phyloP scores from a whole-genome alignment of 495 filamentous ascomycete genomes.

The Parathielavia hyrcaniae region DNA sequence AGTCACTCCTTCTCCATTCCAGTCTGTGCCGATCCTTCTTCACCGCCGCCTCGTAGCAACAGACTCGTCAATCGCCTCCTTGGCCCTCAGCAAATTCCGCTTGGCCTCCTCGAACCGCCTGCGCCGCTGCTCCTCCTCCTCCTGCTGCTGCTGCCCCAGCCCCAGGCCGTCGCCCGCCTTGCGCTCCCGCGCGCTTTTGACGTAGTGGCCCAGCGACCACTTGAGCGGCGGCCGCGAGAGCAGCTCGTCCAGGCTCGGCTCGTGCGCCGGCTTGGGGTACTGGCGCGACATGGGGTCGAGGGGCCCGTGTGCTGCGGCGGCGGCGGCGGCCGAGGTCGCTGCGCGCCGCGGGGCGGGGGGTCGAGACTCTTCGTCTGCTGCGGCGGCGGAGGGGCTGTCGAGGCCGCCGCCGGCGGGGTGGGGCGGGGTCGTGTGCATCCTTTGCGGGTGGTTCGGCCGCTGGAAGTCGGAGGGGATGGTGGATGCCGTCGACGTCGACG shows the following conservation, averaged over 20 bases:
- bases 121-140: slow-evolving; percentile 18
- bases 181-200: slow-evolving; percentile 31
- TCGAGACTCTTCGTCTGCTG: not conserved
- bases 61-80: slow-evolving; percentile 14
- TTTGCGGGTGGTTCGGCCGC: not conserved
- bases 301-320: too few relatives aligned
- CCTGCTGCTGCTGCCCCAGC: too few relatives aligned
- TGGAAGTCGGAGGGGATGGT: slow-evolving; percentile 11
- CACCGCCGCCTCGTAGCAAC: not conserved
- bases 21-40: not conserved
- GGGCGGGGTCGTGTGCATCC: slow-evolving; percentile 1
- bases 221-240: slow-evolving; percentile 35
- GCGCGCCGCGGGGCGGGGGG: slow-evolving; percentile 14
- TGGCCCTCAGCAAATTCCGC: slow-evolving; percentile 31
- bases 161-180: not conserved
- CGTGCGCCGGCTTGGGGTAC: slow-evolving; percentile 31
- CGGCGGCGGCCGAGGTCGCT: not conserved
- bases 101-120: slow-evolving; percentile 35
- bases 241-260: slow-evolving; percentile 37
- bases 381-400: too few relatives aligned
- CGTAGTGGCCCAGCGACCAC: slow-evolving; percentile 35
- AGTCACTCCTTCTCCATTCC: not conserved
- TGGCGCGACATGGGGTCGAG: slow-evolving; percentile 27
- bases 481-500: slow-evolving; percentile 11
- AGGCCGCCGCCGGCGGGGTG: slow-evolving; percentile 4